Evolutionary conservation across 1,284 basidiomycete genomes (phyloP).

Genomic region (Salmacisia buchloeana): DNA sequence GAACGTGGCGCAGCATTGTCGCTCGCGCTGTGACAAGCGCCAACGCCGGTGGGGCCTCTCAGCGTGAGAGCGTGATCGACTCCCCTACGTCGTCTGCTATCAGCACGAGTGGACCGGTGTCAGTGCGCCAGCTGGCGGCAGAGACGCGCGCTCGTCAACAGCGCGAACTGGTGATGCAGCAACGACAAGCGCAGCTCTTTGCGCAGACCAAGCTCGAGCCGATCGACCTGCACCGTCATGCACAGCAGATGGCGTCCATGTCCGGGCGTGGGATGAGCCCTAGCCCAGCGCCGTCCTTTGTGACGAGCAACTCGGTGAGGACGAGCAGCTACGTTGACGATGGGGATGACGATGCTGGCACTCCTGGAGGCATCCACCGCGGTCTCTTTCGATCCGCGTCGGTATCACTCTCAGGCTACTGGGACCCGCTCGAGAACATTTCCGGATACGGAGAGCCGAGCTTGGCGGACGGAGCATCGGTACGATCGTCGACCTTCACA

Average conservation of each 20-base stretch:
- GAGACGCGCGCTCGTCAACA: constrained; percentile 23
- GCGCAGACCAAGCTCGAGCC: constrained; percentile 27
- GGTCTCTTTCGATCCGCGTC: constrained; percentile 1
- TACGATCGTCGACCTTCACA: background rate
- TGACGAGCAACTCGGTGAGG: constrained; percentile 10
- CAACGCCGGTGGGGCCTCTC: constrained; percentile 16
- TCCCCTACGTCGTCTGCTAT: constrained; percentile 8
- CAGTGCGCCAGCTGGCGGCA: constrained; percentile 27
- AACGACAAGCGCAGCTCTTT: constrained; percentile 23
- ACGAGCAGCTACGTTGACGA: background rate
- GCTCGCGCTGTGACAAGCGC: constrained; percentile 24
- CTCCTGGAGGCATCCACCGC: constrained; percentile 6
- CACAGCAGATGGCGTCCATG: constrained; percentile 9
- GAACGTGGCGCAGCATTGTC: constrained; percentile 37
- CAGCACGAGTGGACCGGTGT: constrained; percentile 23
- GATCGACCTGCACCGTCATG: constrained; percentile 32
- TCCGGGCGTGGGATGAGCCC: constrained; percentile 5
- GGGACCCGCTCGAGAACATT: constrained; percentile 5
- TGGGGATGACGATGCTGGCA: background rate
- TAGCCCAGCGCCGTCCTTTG: background rate
- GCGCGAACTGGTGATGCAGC: constrained; percentile 18
- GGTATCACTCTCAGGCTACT: constrained; percentile 12
- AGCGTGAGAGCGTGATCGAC: constrained; percentile 12
- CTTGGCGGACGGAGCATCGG: constrained; percentile 10
- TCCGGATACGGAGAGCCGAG: background rate